These are phyloP conservation scores for Suillus paluster DNA, from an alignment of 768 basidiomycete genomes.

Conservation along the genomic window DNA sequence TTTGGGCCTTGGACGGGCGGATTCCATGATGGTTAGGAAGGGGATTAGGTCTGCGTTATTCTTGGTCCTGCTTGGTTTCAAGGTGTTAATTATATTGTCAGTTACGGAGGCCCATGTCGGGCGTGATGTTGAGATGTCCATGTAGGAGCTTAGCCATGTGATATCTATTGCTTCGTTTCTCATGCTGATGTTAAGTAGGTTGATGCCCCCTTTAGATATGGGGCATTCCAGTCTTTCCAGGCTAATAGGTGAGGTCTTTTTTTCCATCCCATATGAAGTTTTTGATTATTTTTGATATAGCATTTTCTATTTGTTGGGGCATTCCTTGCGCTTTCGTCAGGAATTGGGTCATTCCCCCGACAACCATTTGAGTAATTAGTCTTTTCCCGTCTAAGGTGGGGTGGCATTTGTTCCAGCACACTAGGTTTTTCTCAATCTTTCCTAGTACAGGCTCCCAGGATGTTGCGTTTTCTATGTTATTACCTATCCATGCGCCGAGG, in stretches of 20 bases:
- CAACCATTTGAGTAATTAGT: constrained; percentile 20
- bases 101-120: background rate
- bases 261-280: constrained; percentile 23
- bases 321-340: constrained; percentile 34
- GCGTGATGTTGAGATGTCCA: background rate
- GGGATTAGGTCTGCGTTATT: constrained; percentile 13
- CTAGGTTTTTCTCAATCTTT: constrained; percentile 20
- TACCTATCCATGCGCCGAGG: constrained; percentile 30
- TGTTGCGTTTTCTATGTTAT: constrained; percentile 14
- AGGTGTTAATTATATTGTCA: background rate
- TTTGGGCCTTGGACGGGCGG: background rate
- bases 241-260: constrained; percentile 1
- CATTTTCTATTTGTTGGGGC: constrained; percentile 21
- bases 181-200: background rate
- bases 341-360: constrained; percentile 35
- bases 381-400: constrained; percentile 23
- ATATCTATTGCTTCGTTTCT: constrained; percentile 11
- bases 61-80: background rate
- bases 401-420: constrained; percentile 13
- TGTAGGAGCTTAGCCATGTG: background rate
- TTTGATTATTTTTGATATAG: constrained; percentile 19
- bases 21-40: constrained; percentile 19
- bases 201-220: background rate
- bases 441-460: constrained; percentile 21
- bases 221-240: background rate